These are phyloP conservation scores for Trichoderma sp. DNA, from an alignment of 2,329 filamentous ascomycete genomes.

Conservation along the genomic window DNA sequence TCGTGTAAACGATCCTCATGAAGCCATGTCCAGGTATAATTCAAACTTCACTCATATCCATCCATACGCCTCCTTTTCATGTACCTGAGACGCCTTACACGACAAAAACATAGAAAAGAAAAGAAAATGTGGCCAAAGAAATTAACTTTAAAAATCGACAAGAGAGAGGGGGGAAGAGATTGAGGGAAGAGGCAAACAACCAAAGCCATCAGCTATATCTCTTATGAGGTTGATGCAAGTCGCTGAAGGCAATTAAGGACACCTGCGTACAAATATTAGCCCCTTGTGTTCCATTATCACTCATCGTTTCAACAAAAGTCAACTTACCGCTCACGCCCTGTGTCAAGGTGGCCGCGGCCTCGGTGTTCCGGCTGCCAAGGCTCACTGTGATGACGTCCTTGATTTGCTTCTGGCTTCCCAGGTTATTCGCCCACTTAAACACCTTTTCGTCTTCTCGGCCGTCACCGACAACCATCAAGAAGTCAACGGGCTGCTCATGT, in stretches of 20 bases:
- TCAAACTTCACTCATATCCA: constrained; percentile 6
- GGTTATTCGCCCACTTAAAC: constrained; percentile 87
- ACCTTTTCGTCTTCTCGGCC: constrained; percentile 91
- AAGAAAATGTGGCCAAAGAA: neutral
- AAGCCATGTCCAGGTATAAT: constrained; percentile 15
- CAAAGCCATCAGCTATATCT: neutral
- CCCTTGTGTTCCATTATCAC: neutral
- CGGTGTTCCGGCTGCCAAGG: constrained; percentile 81
- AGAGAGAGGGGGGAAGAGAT: neutral
- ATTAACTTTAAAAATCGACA: neutral
- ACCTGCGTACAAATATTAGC: constrained; percentile 31
- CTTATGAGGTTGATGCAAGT: constrained; percentile 34
- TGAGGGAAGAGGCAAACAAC: neutral
- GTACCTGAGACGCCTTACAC: constrained; percentile 17
- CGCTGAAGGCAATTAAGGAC: constrained; percentile 45
- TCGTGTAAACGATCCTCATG: neutral
- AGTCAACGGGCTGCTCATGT: constrained; percentile 62
- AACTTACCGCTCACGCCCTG: constrained; percentile 85
- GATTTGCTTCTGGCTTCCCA: constrained; percentile 59
- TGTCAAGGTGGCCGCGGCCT: constrained; percentile 79
- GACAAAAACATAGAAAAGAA: neutral
- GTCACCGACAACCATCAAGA: constrained; percentile 85
- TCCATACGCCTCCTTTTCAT: constrained; percentile 15
- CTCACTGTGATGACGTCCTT: constrained; percentile 80
- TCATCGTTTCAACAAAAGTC: neutral